These are phyloP conservation scores for Septoria linicola DNA, from an alignment of 2,329 filamentous ascomycete genomes.

Conservation along the genomic window DNA sequence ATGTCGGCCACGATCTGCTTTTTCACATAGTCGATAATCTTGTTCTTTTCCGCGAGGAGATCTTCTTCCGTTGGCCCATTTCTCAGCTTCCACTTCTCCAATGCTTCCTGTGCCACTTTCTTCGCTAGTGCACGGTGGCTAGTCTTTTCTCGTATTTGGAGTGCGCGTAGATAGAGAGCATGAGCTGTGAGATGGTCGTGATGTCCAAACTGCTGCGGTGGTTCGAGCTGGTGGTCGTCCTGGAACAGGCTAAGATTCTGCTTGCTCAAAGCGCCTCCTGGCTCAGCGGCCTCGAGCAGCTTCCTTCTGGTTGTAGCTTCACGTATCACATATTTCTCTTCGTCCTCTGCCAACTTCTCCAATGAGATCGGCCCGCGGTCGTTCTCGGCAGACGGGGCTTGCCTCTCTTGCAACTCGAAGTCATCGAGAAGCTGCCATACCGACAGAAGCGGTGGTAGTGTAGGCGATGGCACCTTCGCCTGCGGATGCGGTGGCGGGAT, in stretches of 20 bases:
- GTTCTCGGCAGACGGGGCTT: conserved; percentile 36
- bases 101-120: conserved; percentile 72
- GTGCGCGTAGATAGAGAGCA: conserved; percentile 72
- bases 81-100: conserved; percentile 70
- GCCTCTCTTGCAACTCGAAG: conserved; percentile 37
- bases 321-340: conserved; percentile 29
- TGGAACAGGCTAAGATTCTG: conserved; percentile 53
- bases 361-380: conserved; percentile 33
- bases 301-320: conserved; percentile 44
- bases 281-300: conserved; percentile 68
- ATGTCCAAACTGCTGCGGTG: conserved; percentile 78
- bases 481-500: conserved; percentile 36
- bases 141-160: conserved; percentile 76
- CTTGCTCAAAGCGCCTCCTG: conserved; percentile 71
- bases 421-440: conserved; percentile 37
- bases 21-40: conserved; percentile 65
- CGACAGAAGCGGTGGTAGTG: conserved; percentile 32
- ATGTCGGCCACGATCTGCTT: conserved; percentile 67
- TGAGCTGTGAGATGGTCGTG: conserved; percentile 81
- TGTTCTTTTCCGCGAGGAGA: conserved; percentile 72
- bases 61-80: conserved; percentile 78
- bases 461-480: conserved; percentile 30
- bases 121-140: conserved; percentile 76
- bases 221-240: conserved; percentile 61
- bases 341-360: conserved; percentile 28